A percentile compares a stretch with the other conserved stretches of the same genome.
Conservation (phyloP, 75 land plant genomes). For the Sequoiadendron giganteum region DNA sequence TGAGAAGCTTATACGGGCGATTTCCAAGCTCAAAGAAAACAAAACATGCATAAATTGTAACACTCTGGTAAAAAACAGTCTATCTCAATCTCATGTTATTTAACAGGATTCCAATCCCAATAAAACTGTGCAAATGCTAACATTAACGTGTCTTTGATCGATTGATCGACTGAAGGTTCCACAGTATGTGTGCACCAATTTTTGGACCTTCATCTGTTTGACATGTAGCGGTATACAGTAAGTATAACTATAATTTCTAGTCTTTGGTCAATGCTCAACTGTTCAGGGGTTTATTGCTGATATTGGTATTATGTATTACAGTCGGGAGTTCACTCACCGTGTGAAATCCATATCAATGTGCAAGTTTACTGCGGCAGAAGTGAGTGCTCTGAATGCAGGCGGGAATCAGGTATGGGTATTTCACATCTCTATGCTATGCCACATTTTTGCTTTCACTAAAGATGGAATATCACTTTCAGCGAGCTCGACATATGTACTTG, state of each 20-base stretch:
- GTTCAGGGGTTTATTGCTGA: neutral
- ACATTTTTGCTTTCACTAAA: neutral
- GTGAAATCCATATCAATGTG: constrained; percentile 47
- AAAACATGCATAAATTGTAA: constrained; percentile 13
- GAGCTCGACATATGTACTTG: constrained; percentile 32
- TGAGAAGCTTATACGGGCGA: constrained; percentile 17
- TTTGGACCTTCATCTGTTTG: constrained; percentile 30
- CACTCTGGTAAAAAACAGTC: constrained; percentile 2
- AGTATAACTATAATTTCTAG: neutral
- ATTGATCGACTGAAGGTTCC: constrained; percentile 17
- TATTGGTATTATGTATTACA: neutral
- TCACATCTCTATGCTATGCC: neutral
- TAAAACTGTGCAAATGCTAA: neutral
- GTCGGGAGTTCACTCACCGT: constrained; percentile 47
- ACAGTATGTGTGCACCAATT: constrained; percentile 30
- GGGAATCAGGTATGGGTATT: constrained; percentile 27
- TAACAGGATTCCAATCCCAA: neutral
- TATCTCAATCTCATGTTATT: neutral
- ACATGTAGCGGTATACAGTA: constrained; percentile 34
- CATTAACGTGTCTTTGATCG: neutral
- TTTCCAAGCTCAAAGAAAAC: constrained; percentile 16
- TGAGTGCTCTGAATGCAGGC: constrained; percentile 22
- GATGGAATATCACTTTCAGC: constrained; percentile 13
- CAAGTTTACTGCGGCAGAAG: constrained; percentile 40
- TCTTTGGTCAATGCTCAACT: neutral